A percentile compares a stretch with the other conserved stretches of the same genome.
phyloP scores from a whole-genome alignment of 2,329 filamentous ascomycete genomes.

The Domatiomyces catenatus region DNA sequence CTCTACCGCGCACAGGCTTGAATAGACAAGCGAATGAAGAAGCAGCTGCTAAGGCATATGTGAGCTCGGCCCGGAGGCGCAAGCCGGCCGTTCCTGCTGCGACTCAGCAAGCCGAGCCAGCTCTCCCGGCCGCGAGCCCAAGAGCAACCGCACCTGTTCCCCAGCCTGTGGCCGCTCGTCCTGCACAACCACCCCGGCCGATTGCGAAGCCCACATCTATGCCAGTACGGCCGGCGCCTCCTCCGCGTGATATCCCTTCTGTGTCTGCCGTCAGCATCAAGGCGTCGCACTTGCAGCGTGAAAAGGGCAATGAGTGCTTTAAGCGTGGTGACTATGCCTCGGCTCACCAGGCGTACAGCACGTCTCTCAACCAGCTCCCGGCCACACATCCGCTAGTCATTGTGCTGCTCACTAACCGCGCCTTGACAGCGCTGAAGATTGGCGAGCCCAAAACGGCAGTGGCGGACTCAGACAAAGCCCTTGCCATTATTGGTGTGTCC shows the following conservation, averaged over 20 bases:
- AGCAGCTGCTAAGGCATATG: conserved; percentile 65
- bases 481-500: conserved; percentile 62
- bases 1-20: conserved; percentile 45
- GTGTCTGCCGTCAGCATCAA: conserved; percentile 55
- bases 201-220: conserved; percentile 32
- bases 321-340: conserved; percentile 85
- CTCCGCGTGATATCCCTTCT: conserved; percentile 41
- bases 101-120: conserved; percentile 35
- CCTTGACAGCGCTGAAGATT: conserved; percentile 77
- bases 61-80: conserved; percentile 72
- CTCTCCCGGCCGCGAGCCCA: conserved; percentile 44
- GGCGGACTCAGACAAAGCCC: conserved; percentile 63
- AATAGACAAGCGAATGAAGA: conserved; percentile 63
- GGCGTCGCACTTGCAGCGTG: conserved; percentile 61
- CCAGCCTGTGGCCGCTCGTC: conserved; percentile 23
- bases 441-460: conserved; percentile 83
- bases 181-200: conserved; percentile 24
- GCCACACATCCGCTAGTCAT: conserved; percentile 67
- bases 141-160: conserved; percentile 12
- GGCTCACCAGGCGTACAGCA: conserved; percentile 68
- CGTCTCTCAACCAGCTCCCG: conserved; percentile 60
- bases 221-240: conserved; percentile 31
- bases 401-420: conserved; percentile 79
- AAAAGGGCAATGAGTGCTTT: conserved; percentile 73
- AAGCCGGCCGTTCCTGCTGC: conserved; percentile 41